These are phyloP conservation scores for Calonectria multiphialidica DNA, from an alignment of 2,329 filamentous ascomycete species.

Conservation along the genomic window DNA sequence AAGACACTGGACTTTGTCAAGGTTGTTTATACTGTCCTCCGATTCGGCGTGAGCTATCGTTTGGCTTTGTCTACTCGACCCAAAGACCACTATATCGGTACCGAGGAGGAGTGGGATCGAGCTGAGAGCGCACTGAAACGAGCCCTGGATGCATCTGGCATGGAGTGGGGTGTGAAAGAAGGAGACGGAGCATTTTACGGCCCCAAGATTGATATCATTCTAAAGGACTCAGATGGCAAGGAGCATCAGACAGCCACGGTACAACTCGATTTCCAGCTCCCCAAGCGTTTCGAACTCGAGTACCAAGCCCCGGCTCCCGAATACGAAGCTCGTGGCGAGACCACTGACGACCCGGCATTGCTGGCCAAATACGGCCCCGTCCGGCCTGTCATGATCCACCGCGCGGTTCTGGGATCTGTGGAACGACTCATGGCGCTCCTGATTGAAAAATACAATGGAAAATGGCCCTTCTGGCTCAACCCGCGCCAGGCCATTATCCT, in stretches of 20 bases:
- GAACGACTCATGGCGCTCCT: constrained; percentile 88
- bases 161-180: constrained; percentile 79
- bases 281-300: constrained; percentile 82
- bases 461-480: constrained; percentile 91
- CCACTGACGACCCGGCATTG: constrained; percentile 60
- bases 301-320: constrained; percentile 79
- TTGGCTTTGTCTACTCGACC: constrained; percentile 85
- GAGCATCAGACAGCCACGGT: constrained; percentile 92
- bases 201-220: constrained; percentile 89
- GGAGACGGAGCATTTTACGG: constrained; percentile 93
- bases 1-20: constrained; percentile 81
- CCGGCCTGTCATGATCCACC: constrained; percentile 83
- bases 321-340: constrained; percentile 65
- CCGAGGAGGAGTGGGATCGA: constrained; percentile 71
- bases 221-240: constrained; percentile 84
- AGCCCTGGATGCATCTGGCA: constrained; percentile 73
- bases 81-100: constrained; percentile 81
- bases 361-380: constrained; percentile 69
- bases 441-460: constrained; percentile 84
- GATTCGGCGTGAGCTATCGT: constrained; percentile 76
- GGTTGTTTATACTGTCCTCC: constrained; percentile 77
- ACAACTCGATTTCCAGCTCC: constrained; percentile 90
- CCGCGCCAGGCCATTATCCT: constrained; percentile 82
- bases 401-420: constrained; percentile 86
- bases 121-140: constrained; percentile 55